Evolutionary conservation across 805 yeast genomes (phyloP).

Genomic region (Jamesozyma piceae): DNA sequence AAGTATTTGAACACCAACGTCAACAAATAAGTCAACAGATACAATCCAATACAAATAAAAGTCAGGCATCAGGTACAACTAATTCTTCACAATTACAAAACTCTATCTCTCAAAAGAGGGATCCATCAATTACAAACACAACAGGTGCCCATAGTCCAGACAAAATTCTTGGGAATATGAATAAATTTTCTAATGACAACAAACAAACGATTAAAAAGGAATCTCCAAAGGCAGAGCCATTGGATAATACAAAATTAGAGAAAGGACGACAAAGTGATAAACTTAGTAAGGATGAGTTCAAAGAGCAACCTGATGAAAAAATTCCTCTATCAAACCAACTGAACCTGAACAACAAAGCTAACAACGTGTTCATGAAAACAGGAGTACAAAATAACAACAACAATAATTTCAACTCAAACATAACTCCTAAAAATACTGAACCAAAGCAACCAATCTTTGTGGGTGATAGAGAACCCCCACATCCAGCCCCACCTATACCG

Average conservation of each 20-base stretch:
- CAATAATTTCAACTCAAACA: neutral
- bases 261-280: neutral
- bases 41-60: neutral
- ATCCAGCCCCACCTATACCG: slow-evolving; percentile 21
- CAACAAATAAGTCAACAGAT: neutral
- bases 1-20: slow-evolving; percentile 2
- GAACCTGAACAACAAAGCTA: neutral
- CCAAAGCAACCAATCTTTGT: neutral
- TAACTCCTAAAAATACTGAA: neutral
- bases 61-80: neutral
- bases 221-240: neutral
- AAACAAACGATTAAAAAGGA: neutral
- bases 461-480: slow-evolving; percentile 24
- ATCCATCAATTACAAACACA: neutral
- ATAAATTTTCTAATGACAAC: neutral
- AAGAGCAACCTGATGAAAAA: neutral
- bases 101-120: neutral
- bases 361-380: neutral
- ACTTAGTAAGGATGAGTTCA: neutral
- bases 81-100: neutral
- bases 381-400: neutral
- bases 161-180: neutral
- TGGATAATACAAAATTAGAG: neutral
- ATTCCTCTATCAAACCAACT: neutral
- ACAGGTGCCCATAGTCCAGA: neutral